Evolutionary conservation across 2,329 filamentous ascomycete genomes (phyloP), one percentile per base, ranked within the genome.

Genomic region (Aaosphaeria arxii): DNA sequence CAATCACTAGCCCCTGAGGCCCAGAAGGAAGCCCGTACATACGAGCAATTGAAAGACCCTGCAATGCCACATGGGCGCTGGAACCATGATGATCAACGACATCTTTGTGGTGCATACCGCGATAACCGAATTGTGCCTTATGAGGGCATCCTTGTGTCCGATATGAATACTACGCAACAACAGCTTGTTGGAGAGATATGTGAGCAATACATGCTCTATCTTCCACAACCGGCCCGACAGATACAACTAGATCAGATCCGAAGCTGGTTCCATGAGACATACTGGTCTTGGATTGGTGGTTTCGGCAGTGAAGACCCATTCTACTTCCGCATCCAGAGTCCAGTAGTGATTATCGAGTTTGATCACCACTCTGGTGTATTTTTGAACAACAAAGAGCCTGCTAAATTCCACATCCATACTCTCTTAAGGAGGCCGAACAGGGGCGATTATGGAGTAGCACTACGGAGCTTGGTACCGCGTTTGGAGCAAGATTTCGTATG

Each of bases 341-440:
- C 86, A 0, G 85, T 89, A 0, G 72, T 88, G 1, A 74, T 89
- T 1, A 73, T 85, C 49, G 87, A 90, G 74, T 87, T 90, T 56
- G 87, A 89, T 56, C 85, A 88, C 60, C 86, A 89, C 63, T 86
- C 81, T 0, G 86, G 86, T 1, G 86, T 90, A 0, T 89, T 89
- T 57, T 66, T 90, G 57, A 82, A 77, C 1, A 91, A 89, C 59
- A 74, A 75, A 40, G 78, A 86, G 64, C 87, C 87, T 0, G 83
- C 83, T 32, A 86, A 85, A 64, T 90, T 87, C 56, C 87, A 90
- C 54, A 85, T 87, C 13, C 87, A 91, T 62, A 89, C 86, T 0
- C 63, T 88, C 30, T 67, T 87, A 54, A 70, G 87, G 35, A 84
- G 80, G 24, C 87, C 87, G 0, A 90, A 91, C 61, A 80, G 71